phyloP scores from a whole-genome alignment of 2,329 filamentous ascomycete genomes.

The Hymenoscyphus fructigenus region DNA sequence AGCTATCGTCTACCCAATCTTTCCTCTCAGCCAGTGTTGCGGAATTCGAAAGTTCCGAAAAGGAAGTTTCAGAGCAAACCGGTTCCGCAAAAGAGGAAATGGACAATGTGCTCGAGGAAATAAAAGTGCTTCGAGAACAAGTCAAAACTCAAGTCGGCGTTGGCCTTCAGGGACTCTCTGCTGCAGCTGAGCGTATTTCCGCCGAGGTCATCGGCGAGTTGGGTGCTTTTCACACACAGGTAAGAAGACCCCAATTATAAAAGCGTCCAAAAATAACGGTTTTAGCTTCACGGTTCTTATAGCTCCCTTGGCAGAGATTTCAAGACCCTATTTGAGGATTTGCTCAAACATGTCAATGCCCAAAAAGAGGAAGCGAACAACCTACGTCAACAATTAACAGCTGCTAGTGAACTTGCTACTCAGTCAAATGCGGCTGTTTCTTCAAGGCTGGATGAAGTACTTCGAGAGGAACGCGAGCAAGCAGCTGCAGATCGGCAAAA shows the following conservation, averaged over 20 bases:
- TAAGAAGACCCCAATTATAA: conserved; percentile 32
- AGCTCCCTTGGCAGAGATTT: conserved; percentile 81
- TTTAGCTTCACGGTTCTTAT: conserved; percentile 78
- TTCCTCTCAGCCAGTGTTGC: conserved; percentile 69
- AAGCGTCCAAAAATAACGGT: conserved; percentile 23
- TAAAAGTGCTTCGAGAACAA: conserved; percentile 82
- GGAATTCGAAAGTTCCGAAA: conserved; percentile 66
- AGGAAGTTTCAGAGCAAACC: conserved; percentile 66
- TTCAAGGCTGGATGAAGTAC: conserved; percentile 62
- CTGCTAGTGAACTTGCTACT: conserved; percentile 66
- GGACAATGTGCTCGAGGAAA: conserved; percentile 89
- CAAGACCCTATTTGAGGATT: conserved; percentile 78
- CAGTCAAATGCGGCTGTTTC: conserved; percentile 68
- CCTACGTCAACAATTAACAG: conserved; percentile 69
- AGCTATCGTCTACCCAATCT: conserved; percentile 66
- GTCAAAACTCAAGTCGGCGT: conserved; percentile 85
- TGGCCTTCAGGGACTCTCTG: conserved; percentile 78
- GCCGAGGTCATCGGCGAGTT: conserved; percentile 87
- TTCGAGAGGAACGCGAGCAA: conserved; percentile 74
- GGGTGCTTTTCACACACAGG: conserved; percentile 73
- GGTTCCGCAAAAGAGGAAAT: conserved; percentile 75
- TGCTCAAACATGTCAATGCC: conserved; percentile 69
- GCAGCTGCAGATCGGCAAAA: conserved; percentile 72
- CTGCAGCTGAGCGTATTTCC: conserved; percentile 83
- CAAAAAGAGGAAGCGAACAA: conserved; percentile 76